phyloP scores from a whole-genome alignment of 1,284 basidiomycete genomes.

The Somion occarium region DNA sequence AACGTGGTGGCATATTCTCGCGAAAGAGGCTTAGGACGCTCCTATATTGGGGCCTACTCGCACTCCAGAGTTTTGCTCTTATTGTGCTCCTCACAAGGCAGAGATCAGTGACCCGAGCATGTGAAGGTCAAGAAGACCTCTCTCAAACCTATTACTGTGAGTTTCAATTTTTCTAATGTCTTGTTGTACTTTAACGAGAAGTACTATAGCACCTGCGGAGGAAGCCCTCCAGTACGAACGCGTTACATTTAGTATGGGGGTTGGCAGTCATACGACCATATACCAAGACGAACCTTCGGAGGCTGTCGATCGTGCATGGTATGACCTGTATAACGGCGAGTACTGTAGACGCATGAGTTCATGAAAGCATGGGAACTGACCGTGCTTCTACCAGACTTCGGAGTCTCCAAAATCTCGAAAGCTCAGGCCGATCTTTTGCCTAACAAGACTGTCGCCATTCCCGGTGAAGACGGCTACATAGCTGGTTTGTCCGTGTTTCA shows the following conservation, averaged over 20 bases:
- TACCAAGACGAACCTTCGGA: conserved; percentile 7
- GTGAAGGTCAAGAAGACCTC: background rate
- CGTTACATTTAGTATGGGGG: background rate
- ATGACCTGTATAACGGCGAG: conserved; percentile 9
- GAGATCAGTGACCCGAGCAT: background rate
- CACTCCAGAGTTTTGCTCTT: background rate
- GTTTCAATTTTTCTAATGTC: too few species aligned
- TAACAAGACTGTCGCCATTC: conserved; percentile 9
- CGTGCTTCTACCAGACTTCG: conserved; percentile 7
- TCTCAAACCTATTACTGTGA: too few species aligned
- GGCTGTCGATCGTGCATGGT: conserved; percentile 9
- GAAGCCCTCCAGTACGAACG: conserved; percentile 3
- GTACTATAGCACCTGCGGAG: conserved; percentile 1
- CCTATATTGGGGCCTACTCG: background rate
- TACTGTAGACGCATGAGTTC: background rate
- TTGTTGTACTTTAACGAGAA: too few species aligned
- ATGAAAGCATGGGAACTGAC: too few species aligned
- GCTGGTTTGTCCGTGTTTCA: conserved; percentile 9
- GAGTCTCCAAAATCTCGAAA: conserved; percentile 5
- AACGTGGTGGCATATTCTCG: background rate
- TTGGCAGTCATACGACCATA: background rate
- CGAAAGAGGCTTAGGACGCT: background rate
- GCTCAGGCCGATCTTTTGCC: conserved; percentile 5
- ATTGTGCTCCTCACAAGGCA: background rate
- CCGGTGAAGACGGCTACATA: conserved; percentile 5